A percentile compares a stretch with the other conserved stretches of the same genome.
phyloP scores from a whole-genome alignment of 2,329 filamentous ascomycete genomes.

The Curvularia hawaiiensis region DNA sequence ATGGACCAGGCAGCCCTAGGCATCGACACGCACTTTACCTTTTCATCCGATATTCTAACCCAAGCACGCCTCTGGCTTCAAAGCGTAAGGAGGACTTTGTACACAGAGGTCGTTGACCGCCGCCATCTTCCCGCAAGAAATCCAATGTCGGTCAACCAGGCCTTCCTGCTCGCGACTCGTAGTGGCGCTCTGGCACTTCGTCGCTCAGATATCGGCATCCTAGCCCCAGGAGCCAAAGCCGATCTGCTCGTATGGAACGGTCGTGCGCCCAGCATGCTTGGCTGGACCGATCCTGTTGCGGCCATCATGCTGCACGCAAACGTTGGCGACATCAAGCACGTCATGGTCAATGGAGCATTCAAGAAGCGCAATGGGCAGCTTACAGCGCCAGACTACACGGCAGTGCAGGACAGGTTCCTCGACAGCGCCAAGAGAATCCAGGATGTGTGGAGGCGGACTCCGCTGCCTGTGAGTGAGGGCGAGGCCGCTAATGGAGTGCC shows the following conservation, averaged over 20 bases:
- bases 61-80: conserved; percentile 64
- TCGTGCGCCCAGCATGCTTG: conserved; percentile 55
- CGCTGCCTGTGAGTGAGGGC: conserved; percentile 5
- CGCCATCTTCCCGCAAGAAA: conserved; percentile 55
- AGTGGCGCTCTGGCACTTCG: conserved; percentile 59
- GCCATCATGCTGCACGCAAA: conserved; percentile 62
- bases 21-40: conserved; percentile 61
- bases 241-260: conserved; percentile 62
- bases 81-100: conserved; percentile 49
- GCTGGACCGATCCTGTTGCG: conserved; percentile 62
- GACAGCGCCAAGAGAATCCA: conserved; percentile 30
- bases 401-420: conserved; percentile 27
- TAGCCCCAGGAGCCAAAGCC: conserved; percentile 58
- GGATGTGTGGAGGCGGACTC: conserved; percentile 18
- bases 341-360: conserved; percentile 57
- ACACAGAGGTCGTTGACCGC: conserved; percentile 45
- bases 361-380: conserved; percentile 54
- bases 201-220: conserved; percentile 57
- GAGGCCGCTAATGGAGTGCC: not conserved
- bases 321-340: conserved; percentile 58
- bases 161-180: conserved; percentile 61
- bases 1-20: conserved; percentile 60
- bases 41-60: conserved; percentile 51
- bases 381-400: conserved; percentile 22
- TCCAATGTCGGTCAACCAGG: conserved; percentile 61